Evolutionary conservation across 495 filamentous ascomycete species (phyloP).

Genomic region (Lasiosphaeria ovina): DNA sequence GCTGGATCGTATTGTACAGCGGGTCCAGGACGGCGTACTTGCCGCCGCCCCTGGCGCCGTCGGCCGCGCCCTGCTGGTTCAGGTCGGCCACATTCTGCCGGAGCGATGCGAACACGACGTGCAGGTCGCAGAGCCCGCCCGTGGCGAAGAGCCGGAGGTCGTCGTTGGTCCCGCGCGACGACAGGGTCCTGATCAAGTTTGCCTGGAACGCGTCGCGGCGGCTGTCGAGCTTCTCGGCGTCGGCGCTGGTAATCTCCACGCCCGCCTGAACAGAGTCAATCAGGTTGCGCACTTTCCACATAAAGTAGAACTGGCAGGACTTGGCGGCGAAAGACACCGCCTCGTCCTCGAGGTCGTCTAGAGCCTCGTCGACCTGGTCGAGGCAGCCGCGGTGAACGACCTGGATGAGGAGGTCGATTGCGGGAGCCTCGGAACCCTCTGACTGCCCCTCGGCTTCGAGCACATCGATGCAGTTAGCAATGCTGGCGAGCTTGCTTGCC

Average conservation of each 20-base stretch:
- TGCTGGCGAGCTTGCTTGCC: constrained; percentile 76
- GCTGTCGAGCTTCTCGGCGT: constrained; percentile 57
- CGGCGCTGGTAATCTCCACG: constrained; percentile 44
- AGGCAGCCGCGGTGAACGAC: constrained; percentile 65
- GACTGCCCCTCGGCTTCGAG: constrained; percentile 64
- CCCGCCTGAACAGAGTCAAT: constrained; percentile 37
- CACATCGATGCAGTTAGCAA: constrained; percentile 70
- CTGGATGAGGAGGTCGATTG: constrained; percentile 67
- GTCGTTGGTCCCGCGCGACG: constrained; percentile 63
- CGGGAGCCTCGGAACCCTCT: constrained; percentile 40
- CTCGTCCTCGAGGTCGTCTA: constrained; percentile 70
- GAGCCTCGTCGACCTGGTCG: constrained; percentile 59
- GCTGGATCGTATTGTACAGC: constrained; percentile 62
- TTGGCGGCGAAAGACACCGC: constrained; percentile 70
- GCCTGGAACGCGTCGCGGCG: constrained; percentile 56
- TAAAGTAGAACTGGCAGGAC: constrained; percentile 80
- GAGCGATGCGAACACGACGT: constrained; percentile 74
- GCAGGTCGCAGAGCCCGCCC: constrained; percentile 72
- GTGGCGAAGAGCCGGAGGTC: constrained; percentile 73
- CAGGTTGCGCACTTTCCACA: constrained; percentile 77
- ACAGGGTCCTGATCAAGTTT: constrained; percentile 65
- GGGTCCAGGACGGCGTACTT: constrained; percentile 55
- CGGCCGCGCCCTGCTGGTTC: constrained; percentile 5
- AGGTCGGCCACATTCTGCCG: constrained; percentile 43
- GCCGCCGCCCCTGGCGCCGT: constrained; percentile 22